Percentiles rank a stretch among this genome's conserved stretches.
These are phyloP conservation scores for Sclerotinia subarctica DNA, from an alignment of 2,329 filamentous ascomycete genomes.

Conservation along the genomic window DNA sequence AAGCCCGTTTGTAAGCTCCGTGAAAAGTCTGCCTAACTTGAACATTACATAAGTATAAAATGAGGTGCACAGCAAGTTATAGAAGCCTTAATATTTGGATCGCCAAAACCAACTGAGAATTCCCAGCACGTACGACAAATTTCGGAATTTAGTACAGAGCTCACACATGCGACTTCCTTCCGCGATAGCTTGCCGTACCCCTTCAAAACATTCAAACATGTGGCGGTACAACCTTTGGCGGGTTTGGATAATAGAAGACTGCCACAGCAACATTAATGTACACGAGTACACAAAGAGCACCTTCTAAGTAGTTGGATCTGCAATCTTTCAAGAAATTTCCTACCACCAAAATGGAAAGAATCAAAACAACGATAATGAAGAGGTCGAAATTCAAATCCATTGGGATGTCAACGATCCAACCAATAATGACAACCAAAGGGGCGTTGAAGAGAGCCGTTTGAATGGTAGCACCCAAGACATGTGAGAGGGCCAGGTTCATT, in stretches of 20 bases:
- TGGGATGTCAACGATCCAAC: slow-evolving; percentile 67
- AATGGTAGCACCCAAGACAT: slow-evolving; percentile 64
- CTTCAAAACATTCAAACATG: neutral
- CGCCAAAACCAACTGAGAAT: neutral
- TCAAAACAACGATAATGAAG: slow-evolving; percentile 75
- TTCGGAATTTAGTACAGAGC: neutral
- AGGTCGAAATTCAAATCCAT: slow-evolving; percentile 84
- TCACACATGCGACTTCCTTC: neutral
- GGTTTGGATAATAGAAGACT: slow-evolving; percentile 55
- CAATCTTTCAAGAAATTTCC: slow-evolving; percentile 84
- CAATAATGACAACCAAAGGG: slow-evolving; percentile 76
- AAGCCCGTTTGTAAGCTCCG: neutral
- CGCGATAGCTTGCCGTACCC: no score
- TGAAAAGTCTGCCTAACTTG: neutral
- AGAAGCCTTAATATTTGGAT: neutral
- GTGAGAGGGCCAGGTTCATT: slow-evolving; percentile 45
- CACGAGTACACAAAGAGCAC: slow-evolving; percentile 70
- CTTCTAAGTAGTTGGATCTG: slow-evolving; percentile 89
- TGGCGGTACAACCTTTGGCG: slow-evolving; percentile 2
- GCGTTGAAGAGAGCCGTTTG: slow-evolving; percentile 88
- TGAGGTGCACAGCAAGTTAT: neutral
- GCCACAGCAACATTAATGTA: slow-evolving; percentile 60
- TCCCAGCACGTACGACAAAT: neutral
- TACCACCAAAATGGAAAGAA: slow-evolving; percentile 81
- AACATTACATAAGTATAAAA: neutral